Conservation (phyloP, 2,329 filamentous ascomycete genomes). For the Colletotrichum zoysiae region DNA sequence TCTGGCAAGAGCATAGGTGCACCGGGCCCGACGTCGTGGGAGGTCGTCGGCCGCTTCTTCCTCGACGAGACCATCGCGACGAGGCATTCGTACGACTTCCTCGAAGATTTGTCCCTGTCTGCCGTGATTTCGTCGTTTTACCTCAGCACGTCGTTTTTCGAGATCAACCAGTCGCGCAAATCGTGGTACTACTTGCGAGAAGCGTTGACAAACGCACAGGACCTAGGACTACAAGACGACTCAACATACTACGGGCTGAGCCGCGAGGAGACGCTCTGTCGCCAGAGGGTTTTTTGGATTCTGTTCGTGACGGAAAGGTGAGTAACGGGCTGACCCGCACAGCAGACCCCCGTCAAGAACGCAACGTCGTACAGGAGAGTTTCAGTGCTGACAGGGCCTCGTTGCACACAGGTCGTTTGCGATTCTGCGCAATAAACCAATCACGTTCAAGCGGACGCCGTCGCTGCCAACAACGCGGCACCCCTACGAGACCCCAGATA, state of each 20-base stretch:
- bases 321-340: background rate
- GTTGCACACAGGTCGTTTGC: slow-evolving; percentile 66
- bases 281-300: slow-evolving; percentile 71
- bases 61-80: slow-evolving; percentile 69
- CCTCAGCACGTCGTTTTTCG: slow-evolving; percentile 71
- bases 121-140: slow-evolving; percentile 74
- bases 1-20: slow-evolving; percentile 57
- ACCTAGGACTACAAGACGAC: slow-evolving; percentile 71
- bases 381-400: slow-evolving; percentile 13
- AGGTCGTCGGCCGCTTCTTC: slow-evolving; percentile 66
- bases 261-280: slow-evolving; percentile 64
- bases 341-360: background rate
- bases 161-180: slow-evolving; percentile 71
- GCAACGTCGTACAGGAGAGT: background rate
- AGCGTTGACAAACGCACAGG: slow-evolving; percentile 70
- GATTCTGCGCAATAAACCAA: slow-evolving; percentile 72
- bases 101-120: slow-evolving; percentile 65
- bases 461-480: slow-evolving; percentile 65
- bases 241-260: slow-evolving; percentile 63
- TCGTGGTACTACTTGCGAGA: slow-evolving; percentile 73
- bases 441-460: slow-evolving; percentile 71
- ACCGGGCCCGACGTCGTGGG: slow-evolving; percentile 57
- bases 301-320: slow-evolving; percentile 73
- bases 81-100: slow-evolving; percentile 68
- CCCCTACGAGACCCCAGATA: slow-evolving; percentile 64